These are phyloP conservation scores for Ustilago bromivora DNA, from an alignment of 1,284 basidiomycete genomes.

Conservation along the genomic window DNA sequence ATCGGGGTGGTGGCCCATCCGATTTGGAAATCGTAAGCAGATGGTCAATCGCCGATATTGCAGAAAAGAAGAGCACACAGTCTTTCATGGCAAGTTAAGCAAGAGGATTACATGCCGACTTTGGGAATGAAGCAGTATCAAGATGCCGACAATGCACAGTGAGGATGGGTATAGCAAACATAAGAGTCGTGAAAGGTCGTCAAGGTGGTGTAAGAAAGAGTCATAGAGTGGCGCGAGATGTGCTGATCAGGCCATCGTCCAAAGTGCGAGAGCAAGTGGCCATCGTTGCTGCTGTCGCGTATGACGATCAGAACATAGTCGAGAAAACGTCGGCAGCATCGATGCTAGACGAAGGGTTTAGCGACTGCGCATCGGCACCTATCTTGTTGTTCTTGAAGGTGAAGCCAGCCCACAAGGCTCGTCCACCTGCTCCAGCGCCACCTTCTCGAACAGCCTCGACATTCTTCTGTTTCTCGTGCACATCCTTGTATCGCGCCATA, in stretches of 20 bases:
- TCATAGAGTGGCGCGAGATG: background rate
- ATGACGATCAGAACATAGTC: slow-evolving; percentile 55
- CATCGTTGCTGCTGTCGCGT: background rate
- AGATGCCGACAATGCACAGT: slow-evolving; percentile 11
- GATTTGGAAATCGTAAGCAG: background rate
- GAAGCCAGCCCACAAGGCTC: slow-evolving; percentile 96
- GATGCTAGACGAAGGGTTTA: slow-evolving; percentile 27
- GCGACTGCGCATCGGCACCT: slow-evolving; percentile 43
- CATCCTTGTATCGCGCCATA: slow-evolving; percentile 92
- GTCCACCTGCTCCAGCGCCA: slow-evolving; percentile 72
- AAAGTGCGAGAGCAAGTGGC: background rate
- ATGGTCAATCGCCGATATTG: no score
- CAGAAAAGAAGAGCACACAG: no score
- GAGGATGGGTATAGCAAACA: slow-evolving; percentile 34
- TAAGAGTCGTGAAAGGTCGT: slow-evolving; percentile 11
- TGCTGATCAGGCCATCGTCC: background rate
- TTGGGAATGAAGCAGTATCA: slow-evolving; percentile 1
- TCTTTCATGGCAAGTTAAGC: background rate
- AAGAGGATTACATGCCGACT: slow-evolving; percentile 1
- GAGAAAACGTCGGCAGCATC: slow-evolving; percentile 56
- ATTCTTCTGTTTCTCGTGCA: slow-evolving; percentile 95
- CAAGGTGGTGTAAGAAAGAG: background rate
- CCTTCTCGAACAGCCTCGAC: slow-evolving; percentile 86
- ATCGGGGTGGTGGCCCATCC: background rate
- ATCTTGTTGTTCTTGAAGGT: slow-evolving; percentile 76